Conservation (phyloP, 164 flowering plant genomes). For the Tinospora cordifolia region DNA sequence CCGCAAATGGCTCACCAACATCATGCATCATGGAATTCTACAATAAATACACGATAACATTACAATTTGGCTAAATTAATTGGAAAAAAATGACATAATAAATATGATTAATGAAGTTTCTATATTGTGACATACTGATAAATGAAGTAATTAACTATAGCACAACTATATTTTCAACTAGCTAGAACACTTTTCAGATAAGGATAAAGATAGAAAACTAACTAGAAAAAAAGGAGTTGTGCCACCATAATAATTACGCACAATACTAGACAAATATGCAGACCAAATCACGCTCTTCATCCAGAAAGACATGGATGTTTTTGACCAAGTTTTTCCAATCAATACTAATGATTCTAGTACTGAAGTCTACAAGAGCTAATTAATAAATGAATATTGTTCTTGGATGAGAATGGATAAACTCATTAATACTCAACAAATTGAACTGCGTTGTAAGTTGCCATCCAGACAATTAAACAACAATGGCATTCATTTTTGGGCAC, state of each 20-base stretch:
- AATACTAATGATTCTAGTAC: not conserved
- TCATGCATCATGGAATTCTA: conserved; percentile 44
- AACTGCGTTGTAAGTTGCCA: not conserved
- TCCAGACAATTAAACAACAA: no score
- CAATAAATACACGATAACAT: conserved; percentile 11
- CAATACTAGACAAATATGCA: not conserved
- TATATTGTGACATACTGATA: not conserved
- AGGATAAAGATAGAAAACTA: not conserved
- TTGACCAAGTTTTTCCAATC: not conserved
- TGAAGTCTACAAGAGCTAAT: not conserved
- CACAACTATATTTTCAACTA: not conserved
- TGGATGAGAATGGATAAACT: no score
- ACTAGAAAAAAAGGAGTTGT: not conserved
- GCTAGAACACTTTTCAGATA: not conserved
- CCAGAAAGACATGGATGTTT: not conserved
- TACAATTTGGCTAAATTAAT: not conserved
- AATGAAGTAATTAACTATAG: not conserved
- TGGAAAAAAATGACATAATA: not conserved
- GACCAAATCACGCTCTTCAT: not conserved
- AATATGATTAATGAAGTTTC: no score
- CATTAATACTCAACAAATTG: no score
- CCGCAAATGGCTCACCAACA: conserved; percentile 20
- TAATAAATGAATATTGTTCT: no score
- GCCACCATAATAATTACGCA: not conserved
- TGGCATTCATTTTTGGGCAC: no score